Evolutionary conservation across 2,329 filamentous ascomycete genomes (phyloP), one percentile per base, ranked within the genome.

Genomic region (Penicillium brevicompactum): DNA sequence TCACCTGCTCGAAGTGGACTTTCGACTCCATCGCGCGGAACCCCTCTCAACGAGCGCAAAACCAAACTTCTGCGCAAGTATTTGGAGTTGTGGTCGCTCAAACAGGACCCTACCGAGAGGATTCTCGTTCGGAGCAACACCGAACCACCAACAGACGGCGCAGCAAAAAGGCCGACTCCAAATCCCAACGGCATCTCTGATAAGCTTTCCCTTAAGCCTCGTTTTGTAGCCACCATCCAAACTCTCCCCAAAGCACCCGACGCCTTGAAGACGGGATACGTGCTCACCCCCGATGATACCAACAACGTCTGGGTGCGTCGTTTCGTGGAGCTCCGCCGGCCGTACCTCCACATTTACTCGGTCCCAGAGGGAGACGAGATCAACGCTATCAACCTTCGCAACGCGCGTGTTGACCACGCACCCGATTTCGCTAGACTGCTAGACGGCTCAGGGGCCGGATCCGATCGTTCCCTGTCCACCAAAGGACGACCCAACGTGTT

Each of bases 321-420:
- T 41, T 97, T 96, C 69, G 91, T 97, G 47, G 94, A 99, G 75
- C 83, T 99, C 27, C 86, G 94, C 31, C 84, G 89, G 49, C 94
- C 94, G 0, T 99, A 97, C 70, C 81, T 99, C 50, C 92, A 97
- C 73, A 85, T 99, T 34, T 91, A 97, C 75, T 89, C 86, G 22
- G 87, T 89, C 0, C 86, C 87, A 0, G 90, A 95, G 40, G 92
- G 93, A 16, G 94, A 97, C 64, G 93, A 97, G 74, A 83, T 97
- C 44, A 91, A 88, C 51, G 87, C 94, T 9, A 90, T 97, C 65
- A 95, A 93, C 69, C 80, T 99, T 51, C 86, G 88, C 34, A 95
- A 96, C 68, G 89, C 91, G 7, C 84, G 92, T n/a, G 87, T 99
- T 10, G 94, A 99, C 70, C 91, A 92, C 66, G 89, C 92, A 58